Conservation (phyloP, 768 basidiomycete genomes). For the Mycena leptocephala region DNA sequence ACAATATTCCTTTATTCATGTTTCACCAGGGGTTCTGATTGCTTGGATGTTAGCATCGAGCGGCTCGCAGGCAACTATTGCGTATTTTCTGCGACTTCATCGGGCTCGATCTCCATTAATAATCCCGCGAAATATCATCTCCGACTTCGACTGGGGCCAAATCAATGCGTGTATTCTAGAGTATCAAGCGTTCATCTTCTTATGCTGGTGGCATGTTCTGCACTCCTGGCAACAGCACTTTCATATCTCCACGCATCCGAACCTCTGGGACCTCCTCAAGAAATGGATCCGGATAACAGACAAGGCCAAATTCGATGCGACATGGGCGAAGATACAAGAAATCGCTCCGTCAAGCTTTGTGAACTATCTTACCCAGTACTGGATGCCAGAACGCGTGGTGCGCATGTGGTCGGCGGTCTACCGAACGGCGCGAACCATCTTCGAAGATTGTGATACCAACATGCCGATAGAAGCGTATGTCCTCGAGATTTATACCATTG, state of each 20-base stretch:
- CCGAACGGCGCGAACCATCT: conserved; percentile 25
- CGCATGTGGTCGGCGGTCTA: conserved; percentile 44
- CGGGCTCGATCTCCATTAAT: background rate
- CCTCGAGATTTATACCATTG: background rate
- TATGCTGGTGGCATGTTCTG: conserved; percentile 52
- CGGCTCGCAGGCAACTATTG: conserved; percentile 35
- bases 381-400: conserved; percentile 25
- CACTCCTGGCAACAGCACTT: conserved; percentile 50
- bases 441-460: conserved; percentile 40
- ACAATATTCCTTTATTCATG: too few relatives aligned
- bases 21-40: background rate
- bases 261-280: conserved; percentile 44
- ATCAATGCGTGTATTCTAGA: background rate
- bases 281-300: conserved; percentile 39
- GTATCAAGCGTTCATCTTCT: conserved; percentile 8
- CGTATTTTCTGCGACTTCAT: conserved; percentile 23
- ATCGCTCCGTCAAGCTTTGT: conserved; percentile 34
- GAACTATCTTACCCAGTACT: conserved; percentile 39
- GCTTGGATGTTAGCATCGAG: conserved; percentile 16
- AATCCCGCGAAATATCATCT: conserved; percentile 8
- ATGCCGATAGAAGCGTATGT: conserved; percentile 45
- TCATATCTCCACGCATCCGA: conserved; percentile 5
- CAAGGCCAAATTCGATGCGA: conserved; percentile 28
- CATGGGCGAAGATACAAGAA: conserved; percentile 35
- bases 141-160: conserved; percentile 24